phyloP scores from a whole-genome alignment of 1,139 yeast species.

The Debaryomyces fabryi region DNA sequence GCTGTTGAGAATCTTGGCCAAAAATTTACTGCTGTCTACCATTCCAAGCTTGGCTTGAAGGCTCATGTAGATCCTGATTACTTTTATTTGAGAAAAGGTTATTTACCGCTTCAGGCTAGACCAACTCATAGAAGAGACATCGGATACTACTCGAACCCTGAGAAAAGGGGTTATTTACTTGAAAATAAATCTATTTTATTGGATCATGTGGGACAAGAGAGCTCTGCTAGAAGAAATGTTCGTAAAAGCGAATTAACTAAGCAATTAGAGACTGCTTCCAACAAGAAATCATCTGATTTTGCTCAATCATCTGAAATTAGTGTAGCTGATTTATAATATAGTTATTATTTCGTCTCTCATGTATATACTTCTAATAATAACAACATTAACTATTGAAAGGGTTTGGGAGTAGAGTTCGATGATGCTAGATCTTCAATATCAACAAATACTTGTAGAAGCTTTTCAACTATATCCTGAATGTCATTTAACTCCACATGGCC shows the following conservation, averaged over 20 bases:
- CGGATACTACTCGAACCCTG: slow-evolving; percentile 71
- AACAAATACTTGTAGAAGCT: slow-evolving; percentile 36
- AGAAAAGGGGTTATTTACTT: slow-evolving; percentile 74
- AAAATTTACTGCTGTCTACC: slow-evolving; percentile 71
- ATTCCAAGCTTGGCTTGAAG: slow-evolving; percentile 63
- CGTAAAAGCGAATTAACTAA: slow-evolving; percentile 31
- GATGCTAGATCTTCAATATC: slow-evolving; percentile 27
- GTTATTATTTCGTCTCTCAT: slow-evolving; percentile 1
- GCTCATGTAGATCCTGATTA: slow-evolving; percentile 79
- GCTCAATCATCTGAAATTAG: slow-evolving; percentile 16
- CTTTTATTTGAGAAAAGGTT: slow-evolving; percentile 68
- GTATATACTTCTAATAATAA: slow-evolving; percentile 8
- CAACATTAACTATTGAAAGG: slow-evolving; percentile 4
- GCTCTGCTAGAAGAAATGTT: slow-evolving; percentile 18
- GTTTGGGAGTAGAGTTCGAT: slow-evolving; percentile 5
- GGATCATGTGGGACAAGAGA: slow-evolving; percentile 36
- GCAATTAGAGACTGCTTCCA: slow-evolving; percentile 38
- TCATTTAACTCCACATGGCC: slow-evolving; percentile 27
- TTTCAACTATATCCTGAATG: slow-evolving; percentile 42
- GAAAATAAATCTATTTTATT: slow-evolving; percentile 41
- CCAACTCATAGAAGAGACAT: slow-evolving; percentile 85
- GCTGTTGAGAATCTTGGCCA: slow-evolving; percentile 76
- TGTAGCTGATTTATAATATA: slow-evolving; percentile 10
- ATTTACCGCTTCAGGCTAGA: slow-evolving; percentile 82
- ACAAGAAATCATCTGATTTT: slow-evolving; percentile 17